These are phyloP conservation scores for Botrytis aclada DNA, from an alignment of 2,329 filamentous ascomycete genomes.

Conservation along the genomic window DNA sequence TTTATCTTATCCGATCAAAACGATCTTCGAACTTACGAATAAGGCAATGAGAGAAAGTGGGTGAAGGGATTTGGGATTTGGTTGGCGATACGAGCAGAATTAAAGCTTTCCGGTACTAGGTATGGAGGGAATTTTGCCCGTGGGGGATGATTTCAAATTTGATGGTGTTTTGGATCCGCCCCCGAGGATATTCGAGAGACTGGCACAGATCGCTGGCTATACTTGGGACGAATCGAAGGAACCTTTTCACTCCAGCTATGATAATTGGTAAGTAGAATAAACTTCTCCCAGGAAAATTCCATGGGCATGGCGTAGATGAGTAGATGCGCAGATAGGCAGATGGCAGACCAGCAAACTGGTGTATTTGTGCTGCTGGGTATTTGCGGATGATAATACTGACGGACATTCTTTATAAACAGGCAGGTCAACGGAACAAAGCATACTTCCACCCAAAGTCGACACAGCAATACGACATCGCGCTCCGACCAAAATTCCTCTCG, in stretches of 20 bases:
- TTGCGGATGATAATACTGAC: background rate
- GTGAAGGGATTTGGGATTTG: background rate
- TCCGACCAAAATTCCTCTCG: constrained; percentile 23
- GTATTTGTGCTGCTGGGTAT: background rate
- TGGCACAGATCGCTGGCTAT: constrained; percentile 71
- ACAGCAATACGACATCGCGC: constrained; percentile 32
- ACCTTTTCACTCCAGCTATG: constrained; percentile 69
- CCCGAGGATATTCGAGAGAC: constrained; percentile 66
- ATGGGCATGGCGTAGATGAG: background rate
- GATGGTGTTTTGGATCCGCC: constrained; percentile 61
- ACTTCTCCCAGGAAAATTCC: background rate
- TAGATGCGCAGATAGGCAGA: background rate
- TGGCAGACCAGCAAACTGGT: background rate
- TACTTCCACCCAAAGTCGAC: constrained; percentile 29
- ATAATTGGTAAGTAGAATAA: constrained; percentile 67
- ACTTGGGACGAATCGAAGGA: constrained; percentile 66
- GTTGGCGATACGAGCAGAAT: constrained; percentile 1
- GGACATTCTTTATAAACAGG: constrained; percentile 41
- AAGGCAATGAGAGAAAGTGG: constrained; percentile 6
- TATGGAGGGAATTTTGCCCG: constrained; percentile 32
- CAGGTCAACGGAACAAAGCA: constrained; percentile 61
- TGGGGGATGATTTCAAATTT: constrained; percentile 29
- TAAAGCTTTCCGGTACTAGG: background rate
- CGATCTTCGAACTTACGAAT: constrained; percentile 21
- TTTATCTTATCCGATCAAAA: background rate